Percentiles rank a stretch among this genome's conserved stretches.
phyloP scores from a whole-genome alignment of 768 basidiomycete species.

The Rhizopogon vinicolor region DNA sequence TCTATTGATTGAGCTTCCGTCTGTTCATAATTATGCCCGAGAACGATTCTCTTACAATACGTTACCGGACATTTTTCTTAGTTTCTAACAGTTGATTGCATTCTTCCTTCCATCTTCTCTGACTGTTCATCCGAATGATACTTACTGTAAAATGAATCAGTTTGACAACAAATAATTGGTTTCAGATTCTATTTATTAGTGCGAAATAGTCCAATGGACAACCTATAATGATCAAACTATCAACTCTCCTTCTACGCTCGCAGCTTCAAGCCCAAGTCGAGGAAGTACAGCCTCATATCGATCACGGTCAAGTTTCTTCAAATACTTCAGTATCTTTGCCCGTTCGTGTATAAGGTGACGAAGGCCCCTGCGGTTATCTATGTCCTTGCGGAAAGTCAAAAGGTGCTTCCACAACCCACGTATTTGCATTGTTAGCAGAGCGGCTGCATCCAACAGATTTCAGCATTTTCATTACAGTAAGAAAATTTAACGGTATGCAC shows the following conservation, averaged over 20 bases:
- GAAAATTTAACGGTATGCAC: slow-evolving; percentile 39
- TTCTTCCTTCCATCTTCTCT: neutral
- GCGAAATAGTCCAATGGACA: neutral
- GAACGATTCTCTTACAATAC: no score
- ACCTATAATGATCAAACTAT: slow-evolving; percentile 44
- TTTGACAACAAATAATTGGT: neutral
- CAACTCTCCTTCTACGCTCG: slow-evolving; percentile 87
- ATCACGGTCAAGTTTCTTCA: slow-evolving; percentile 56
- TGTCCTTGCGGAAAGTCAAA: slow-evolving; percentile 62
- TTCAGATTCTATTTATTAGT: neutral
- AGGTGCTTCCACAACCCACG: slow-evolving; percentile 80
- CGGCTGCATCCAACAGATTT: slow-evolving; percentile 47
- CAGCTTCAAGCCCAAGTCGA: slow-evolving; percentile 71
- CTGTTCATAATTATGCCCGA: slow-evolving; percentile 6
- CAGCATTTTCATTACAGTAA: neutral
- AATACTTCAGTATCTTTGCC: slow-evolving; percentile 77
- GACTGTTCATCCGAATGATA: slow-evolving; percentile 1
- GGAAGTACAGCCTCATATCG: slow-evolving; percentile 73
- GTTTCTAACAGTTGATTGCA: no score
- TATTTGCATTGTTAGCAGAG: slow-evolving; percentile 81
- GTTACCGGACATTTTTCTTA: neutral
- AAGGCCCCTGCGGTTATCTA: slow-evolving; percentile 72
- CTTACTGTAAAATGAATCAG: slow-evolving; percentile 2
- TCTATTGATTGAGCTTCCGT: slow-evolving; percentile 17
- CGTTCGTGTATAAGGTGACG: slow-evolving; percentile 77